Evolutionary conservation across 1,284 basidiomycete genomes (phyloP).

Genomic region (Marasmius oreades): DNA sequence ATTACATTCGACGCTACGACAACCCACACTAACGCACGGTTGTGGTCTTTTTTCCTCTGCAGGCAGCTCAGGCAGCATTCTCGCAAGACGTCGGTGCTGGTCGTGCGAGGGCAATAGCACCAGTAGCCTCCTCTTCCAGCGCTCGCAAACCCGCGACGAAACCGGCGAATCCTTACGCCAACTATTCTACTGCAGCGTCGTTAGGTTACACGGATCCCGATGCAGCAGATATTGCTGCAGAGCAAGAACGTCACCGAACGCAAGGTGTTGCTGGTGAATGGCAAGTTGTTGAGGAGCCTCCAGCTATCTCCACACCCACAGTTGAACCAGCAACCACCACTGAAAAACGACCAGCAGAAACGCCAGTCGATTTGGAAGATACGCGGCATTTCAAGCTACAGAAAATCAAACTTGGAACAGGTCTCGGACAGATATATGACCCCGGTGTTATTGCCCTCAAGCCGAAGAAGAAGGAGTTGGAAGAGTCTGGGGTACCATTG

Average conservation of each 20-base stretch:
- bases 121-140: slow-evolving; percentile 35
- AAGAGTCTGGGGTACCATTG: not conserved
- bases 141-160: slow-evolving; percentile 44
- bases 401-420: slow-evolving; percentile 51
- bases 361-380: slow-evolving; percentile 49
- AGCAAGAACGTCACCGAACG: slow-evolving; percentile 53
- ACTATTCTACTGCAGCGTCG: slow-evolving; percentile 85
- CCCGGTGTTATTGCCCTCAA: slow-evolving; percentile 63
- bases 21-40: not conserved
- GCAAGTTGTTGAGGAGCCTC: slow-evolving; percentile 62
- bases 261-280: slow-evolving; percentile 83
- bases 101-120: slow-evolving; percentile 39
- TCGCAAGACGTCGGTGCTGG: slow-evolving; percentile 72
- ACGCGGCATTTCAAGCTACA: slow-evolving; percentile 61
- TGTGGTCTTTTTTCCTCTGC: slow-evolving; percentile 8
- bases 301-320: slow-evolving; percentile 18
- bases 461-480: slow-evolving; percentile 49
- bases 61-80: slow-evolving; percentile 76
- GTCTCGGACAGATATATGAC: slow-evolving; percentile 71
- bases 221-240: slow-evolving; percentile 51
- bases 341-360: slow-evolving; percentile 39
- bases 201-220: slow-evolving; percentile 80
- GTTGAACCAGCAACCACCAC: slow-evolving; percentile 12
- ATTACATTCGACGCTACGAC: not conserved
- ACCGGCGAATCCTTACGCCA: slow-evolving; percentile 69